Percentiles rank a stretch among this genome's conserved stretches.
Evolutionary conservation across 768 basidiomycete genomes (phyloP).

Genomic region (Psilocybe subaeruginosa): DNA sequence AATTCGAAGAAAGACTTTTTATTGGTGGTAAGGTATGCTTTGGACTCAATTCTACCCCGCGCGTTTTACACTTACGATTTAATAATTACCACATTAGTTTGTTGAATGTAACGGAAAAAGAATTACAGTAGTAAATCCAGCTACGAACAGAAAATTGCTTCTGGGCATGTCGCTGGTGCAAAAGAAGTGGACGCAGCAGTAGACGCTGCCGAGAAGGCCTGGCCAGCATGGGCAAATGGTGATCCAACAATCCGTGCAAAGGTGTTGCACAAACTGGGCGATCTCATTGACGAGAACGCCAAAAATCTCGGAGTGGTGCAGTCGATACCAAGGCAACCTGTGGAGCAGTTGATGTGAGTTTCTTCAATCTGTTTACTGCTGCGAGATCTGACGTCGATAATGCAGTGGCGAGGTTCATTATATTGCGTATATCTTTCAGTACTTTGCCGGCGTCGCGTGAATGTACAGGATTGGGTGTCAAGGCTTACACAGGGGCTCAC

Average conservation of each 20-base stretch:
- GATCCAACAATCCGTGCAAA: conserved; percentile 23
- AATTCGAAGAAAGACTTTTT: conserved; percentile 10
- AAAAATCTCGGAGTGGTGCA: conserved; percentile 35
- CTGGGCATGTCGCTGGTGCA: conserved; percentile 2
- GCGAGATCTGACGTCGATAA: not conserved
- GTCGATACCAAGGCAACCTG: conserved; percentile 48
- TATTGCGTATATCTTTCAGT: conserved; percentile 1
- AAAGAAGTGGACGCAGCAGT: conserved; percentile 9
- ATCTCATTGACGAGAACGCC: conserved; percentile 29
- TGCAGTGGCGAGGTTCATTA: conserved; percentile 16
- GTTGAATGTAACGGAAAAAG: conserved; percentile 1
- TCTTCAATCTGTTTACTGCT: not conserved
- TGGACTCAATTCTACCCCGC: not conserved
- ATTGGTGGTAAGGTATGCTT: conserved; percentile 1
- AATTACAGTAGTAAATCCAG: conserved; percentile 1
- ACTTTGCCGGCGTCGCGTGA: conserved; percentile 3
- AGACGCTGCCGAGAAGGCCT: conserved; percentile 7
- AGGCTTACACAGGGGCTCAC: not conserved
- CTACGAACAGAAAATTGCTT: conserved; percentile 4
- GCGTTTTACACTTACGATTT: not conserved
- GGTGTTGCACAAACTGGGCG: conserved; percentile 33
- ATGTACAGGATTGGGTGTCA: not conserved
- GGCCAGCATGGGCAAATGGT: conserved; percentile 9
- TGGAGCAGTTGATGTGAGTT: not conserved
- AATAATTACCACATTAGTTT: not conserved